Evolutionary conservation across 805 yeast species (phyloP), one percentile per base, ranked within the genome.

Genomic region (Barnettozyma salicaria): DNA sequence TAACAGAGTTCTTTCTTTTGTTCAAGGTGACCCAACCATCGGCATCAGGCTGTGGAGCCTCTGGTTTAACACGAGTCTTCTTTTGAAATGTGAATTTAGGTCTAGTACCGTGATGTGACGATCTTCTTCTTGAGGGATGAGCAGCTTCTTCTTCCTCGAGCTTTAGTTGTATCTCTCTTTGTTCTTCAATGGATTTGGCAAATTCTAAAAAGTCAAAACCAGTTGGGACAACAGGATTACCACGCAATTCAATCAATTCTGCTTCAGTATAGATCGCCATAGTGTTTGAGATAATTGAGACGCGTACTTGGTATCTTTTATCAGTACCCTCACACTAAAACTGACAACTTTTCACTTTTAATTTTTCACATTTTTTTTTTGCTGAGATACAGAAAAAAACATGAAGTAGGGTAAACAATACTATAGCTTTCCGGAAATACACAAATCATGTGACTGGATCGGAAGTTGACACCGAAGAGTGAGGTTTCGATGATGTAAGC

Each of bases 21-120:
- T 64, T 70, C 45, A 72, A 61, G 17, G 90, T 80, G 40, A 82
- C 82, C 90, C 92, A 84, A 31, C 94, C 94, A 44, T 84, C 90
- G 40, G 78, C 82, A 55, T 83, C 94, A 24, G 80, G 72, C 42
- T 65, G 69, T 41, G 65, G 65, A 32, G 67, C 64, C 19, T 44
- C 47, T 13, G 40, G 42, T 30, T 48, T 49, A 28, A 36, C 46
- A 39, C 49, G 48, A 37, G 52, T 49, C 40, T 47, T 49, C 37
- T 65, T 67, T 61, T 72, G 72, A 55, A 73, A 78, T 55, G 79
- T 72, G 53, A 79, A 68, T 50, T 68, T 69, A 37, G 82, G 82
- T 58, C 66, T 67, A 14, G 53, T 50, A 32, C 61, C 65, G 34
- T 50, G 54, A 41, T 62, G 65, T 22, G 67, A 64, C 11, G 86